phyloP scores from a whole-genome alignment of 768 basidiomycete species.

The Russula lepida region DNA sequence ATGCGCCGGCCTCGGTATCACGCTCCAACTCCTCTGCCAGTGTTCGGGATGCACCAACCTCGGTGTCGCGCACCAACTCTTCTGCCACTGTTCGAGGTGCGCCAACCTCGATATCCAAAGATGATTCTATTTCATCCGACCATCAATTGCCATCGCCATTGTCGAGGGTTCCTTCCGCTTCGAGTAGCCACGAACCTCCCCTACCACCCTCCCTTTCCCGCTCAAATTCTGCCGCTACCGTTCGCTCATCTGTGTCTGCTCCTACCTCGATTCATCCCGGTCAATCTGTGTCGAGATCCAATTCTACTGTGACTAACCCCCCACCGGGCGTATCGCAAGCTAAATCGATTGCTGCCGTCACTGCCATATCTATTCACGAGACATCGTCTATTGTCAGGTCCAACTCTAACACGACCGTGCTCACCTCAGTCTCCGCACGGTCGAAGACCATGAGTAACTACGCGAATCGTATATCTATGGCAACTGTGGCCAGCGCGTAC shows the following conservation, averaged over 20 bases:
- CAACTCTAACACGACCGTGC: neutral
- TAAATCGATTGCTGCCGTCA: constrained; percentile 7
- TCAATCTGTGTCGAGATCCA: constrained; percentile 8
- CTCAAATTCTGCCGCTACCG: constrained; percentile 9
- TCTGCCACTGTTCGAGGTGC: neutral
- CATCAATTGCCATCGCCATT: neutral
- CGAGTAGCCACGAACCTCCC: neutral
- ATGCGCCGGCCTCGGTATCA: neutral
- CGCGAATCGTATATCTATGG: constrained; percentile 8
- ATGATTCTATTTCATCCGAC: neutral
- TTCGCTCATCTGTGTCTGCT: neutral
- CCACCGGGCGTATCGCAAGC: constrained; percentile 3
- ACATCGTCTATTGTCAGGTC: constrained; percentile 10
- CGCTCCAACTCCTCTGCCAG: constrained; percentile 8
- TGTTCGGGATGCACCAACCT: neutral
- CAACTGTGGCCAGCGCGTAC: constrained; percentile 3
- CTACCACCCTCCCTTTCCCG: constrained; percentile 7
- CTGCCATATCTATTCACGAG: constrained; percentile 14
- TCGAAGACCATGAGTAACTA: constrained; percentile 12
- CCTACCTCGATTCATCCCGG: neutral
- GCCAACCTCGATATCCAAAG: neutral
- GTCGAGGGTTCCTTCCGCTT: neutral
- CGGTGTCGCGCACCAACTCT: constrained; percentile 9
- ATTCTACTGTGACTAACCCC: neutral
- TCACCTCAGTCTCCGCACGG: constrained; percentile 1